Evolutionary conservation across 2,329 filamentous ascomycete species (phyloP), one percentile per base, ranked within the genome.

Genomic region (Dactylonectria macrodidyma): DNA sequence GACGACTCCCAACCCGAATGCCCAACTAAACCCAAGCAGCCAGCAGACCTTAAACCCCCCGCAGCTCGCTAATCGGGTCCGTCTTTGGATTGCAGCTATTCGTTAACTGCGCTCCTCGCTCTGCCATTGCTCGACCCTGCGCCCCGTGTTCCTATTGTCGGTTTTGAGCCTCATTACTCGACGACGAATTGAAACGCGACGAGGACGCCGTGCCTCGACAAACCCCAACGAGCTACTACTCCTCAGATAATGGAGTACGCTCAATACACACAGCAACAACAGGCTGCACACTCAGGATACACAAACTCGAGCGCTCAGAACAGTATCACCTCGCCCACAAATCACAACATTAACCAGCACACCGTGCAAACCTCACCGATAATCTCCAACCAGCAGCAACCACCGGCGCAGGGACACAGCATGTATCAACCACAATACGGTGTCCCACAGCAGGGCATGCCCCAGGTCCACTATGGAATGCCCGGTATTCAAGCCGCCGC

Each of bases 401-500:
- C 87, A 46, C 89, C 90, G 69, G 89, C 88, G 77, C 87, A 91
- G 74, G 84, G 85, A 57, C 91, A 92, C 83, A 93, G 91, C 87
- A 94, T 91, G 84, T 98, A 97, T 81, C 90, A 93, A 77, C 89
- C 92, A 79, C 87, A 90, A 71, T 95, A 95, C 79, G 91, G 90
- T 66, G 92, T 95, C 65, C 86, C 92, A 69, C 89, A 91, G 71
- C 87, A 90, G 75, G 87, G 87, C 76, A 94, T 97, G 90, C 91
- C 93, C 84, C 78, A 77, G 64, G 79, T 82, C 36, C 75, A 79
- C 22, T 97, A 97, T 84, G 91, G 88, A 65, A 94, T 95, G 82
- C 92, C 92, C 38, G 89, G 92, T 22, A 94, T 95, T 54, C 94
- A 97, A 81, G 95, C 95, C 14, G 95, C 95, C 57, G 95, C 95